phyloP scores from a whole-genome alignment of 2,329 filamentous ascomycete species.

The Fusarium papillatum region DNA sequence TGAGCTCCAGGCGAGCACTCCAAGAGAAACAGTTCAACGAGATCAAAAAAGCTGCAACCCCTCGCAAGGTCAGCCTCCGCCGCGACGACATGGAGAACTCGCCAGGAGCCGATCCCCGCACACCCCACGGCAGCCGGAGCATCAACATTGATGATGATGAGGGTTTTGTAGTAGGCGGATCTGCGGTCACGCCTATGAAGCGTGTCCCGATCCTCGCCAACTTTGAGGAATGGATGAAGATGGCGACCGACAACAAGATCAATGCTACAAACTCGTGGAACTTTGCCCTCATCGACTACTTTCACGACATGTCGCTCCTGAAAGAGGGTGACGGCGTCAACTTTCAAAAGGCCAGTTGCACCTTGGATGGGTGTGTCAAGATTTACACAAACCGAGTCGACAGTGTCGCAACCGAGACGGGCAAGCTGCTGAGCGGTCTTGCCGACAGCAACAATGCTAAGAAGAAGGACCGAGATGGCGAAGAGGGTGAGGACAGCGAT shows the following conservation, averaged over 20 bases:
- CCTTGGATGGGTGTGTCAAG: conserved; percentile 97
- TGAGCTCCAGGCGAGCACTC: conserved; percentile 88
- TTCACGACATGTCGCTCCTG: conserved; percentile 97
- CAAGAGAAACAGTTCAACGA: conserved; percentile 95
- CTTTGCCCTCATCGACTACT: conserved; percentile 99
- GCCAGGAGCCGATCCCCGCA: conserved; percentile 67
- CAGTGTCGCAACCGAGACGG: conserved; percentile 97
- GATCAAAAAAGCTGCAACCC: conserved; percentile 80
- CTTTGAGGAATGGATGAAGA: conserved; percentile 99
- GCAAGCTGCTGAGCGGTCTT: conserved; percentile 92
- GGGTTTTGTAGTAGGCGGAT: conserved; percentile 76
- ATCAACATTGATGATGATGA: conserved; percentile 64
- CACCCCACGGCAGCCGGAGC: conserved; percentile 58
- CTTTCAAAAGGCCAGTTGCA: conserved; percentile 98
- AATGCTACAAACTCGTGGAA: conserved; percentile 99
- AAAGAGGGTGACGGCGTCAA: conserved; percentile 98
- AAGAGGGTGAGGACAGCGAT: conserved; percentile 77
- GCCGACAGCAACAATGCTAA: conserved; percentile 88
- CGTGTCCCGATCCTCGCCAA: conserved; percentile 96
- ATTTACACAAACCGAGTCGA: conserved; percentile 99
- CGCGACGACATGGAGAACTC: conserved; percentile 71
- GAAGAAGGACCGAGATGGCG: conserved; percentile 76
- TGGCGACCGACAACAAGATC: conserved; percentile 99
- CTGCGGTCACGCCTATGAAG: conserved; percentile 93
- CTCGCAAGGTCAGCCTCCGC: conserved; percentile 73